These are phyloP conservation scores for Boletus coccyginus DNA, from an alignment of 768 basidiomycete genomes.

Conservation along the genomic window DNA sequence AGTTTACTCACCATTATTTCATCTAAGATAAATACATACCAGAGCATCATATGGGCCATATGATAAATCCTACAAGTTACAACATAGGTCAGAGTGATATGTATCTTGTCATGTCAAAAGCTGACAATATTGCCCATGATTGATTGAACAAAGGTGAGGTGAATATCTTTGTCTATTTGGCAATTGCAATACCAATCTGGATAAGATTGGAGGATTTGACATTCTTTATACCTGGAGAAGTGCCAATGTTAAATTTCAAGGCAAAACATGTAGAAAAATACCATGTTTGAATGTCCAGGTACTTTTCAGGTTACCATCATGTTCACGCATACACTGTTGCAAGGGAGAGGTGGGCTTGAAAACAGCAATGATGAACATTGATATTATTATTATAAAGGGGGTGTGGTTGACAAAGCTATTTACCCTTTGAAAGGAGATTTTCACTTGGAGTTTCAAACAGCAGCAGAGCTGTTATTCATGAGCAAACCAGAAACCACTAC, in stretches of 20 bases:
- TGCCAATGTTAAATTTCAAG: background rate
- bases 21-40: background rate
- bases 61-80: background rate
- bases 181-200: background rate
- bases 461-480: background rate
- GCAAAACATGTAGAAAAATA: background rate
- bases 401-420: background rate
- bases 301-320: background rate
- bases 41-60: background rate
- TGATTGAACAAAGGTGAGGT: background rate
- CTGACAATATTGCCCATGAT: background rate
- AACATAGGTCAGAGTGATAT: background rate
- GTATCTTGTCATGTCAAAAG: background rate
- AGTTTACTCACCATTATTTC: background rate
- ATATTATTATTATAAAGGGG: background rate
- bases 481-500: background rate
- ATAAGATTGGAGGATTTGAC: constrained; percentile 2
- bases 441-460: background rate
- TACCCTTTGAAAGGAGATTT: no score
- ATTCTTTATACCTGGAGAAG: background rate
- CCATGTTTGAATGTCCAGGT: constrained; percentile 1
- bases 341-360: background rate
- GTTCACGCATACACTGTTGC: background rate
- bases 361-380: background rate
- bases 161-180: background rate